A percentile compares a stretch with the other conserved stretches of the same genome.
Evolutionary conservation across 148 eudicot species (phyloP).

Genomic region (Vaccinium macrocarpon): DNA sequence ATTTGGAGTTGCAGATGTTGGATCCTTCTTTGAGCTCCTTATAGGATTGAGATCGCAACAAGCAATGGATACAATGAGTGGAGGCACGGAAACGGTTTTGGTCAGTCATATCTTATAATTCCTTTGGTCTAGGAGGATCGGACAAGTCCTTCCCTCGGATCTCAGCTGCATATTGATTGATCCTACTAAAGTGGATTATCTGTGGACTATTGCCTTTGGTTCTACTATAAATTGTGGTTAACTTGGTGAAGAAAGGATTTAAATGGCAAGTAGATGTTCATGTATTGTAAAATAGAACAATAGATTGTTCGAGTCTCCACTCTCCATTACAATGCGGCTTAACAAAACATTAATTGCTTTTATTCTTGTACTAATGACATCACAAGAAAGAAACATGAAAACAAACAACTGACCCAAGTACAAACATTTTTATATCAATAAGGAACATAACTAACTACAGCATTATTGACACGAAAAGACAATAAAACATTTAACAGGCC

Average conservation of each 20-base stretch:
- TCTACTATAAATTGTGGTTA: not conserved
- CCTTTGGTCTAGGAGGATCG: not conserved
- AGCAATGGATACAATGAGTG: not conserved
- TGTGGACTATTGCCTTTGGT: not conserved
- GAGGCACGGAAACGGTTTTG: not conserved
- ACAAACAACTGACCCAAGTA: not conserved
- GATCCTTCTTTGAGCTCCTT: not conserved
- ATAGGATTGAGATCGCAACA: not conserved
- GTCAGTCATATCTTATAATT: not conserved
- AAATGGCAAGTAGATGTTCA: not conserved
- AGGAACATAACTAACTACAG: slow-evolving; percentile 2
- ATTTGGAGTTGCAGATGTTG: not conserved
- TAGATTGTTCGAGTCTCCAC: not conserved
- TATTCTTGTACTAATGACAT: not conserved
- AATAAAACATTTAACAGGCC: not conserved
- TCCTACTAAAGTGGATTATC: not conserved
- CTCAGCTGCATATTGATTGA: not conserved
- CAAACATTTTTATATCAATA: not conserved
- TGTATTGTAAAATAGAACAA: not conserved
- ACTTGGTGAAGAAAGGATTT: not conserved
- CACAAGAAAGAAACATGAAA: not conserved
- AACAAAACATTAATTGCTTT: not conserved
- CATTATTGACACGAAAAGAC: not conserved
- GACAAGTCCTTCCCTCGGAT: not conserved
- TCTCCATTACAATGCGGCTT: not conserved